Conservation (phyloP, 2,329 filamentous ascomycete species). For the Pseudogymnoascus sp. region DNA sequence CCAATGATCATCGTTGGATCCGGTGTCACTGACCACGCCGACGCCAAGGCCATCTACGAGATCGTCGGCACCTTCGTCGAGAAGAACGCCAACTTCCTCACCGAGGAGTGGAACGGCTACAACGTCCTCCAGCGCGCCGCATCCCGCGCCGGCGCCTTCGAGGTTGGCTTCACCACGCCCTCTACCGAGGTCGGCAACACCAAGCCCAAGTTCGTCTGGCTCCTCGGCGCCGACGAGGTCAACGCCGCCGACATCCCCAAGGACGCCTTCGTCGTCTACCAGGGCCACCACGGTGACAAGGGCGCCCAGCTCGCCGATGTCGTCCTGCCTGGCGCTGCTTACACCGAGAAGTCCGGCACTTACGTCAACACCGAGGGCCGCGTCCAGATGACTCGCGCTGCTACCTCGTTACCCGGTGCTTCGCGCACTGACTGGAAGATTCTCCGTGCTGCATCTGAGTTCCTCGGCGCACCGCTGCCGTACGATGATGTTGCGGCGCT, state of each 20-base stretch:
- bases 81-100: conserved; percentile 88
- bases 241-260: conserved; percentile 80
- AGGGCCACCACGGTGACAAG: conserved; percentile 93
- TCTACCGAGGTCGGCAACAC: conserved; percentile 74
- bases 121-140: conserved; percentile 92
- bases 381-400: conserved; percentile 86
- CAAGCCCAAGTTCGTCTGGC: conserved; percentile 91
- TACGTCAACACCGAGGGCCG: conserved; percentile 98
- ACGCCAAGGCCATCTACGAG: conserved; percentile 91
- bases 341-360: conserved; percentile 93
- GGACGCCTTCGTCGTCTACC: conserved; percentile 94
- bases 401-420: conserved; percentile 80
- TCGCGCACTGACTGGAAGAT: conserved; percentile 99
- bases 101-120: conserved; percentile 91
- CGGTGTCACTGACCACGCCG: conserved; percentile 80
- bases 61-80: conserved; percentile 83
- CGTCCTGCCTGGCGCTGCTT: conserved; percentile 86
- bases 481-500: conserved; percentile 90
- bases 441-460: conserved; percentile 84
- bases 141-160: conserved; percentile 86
- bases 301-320: conserved; percentile 91
- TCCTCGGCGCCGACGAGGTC: conserved; percentile 91
- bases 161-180: conserved; percentile 87
- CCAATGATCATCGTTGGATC: conserved; percentile 97
- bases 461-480: conserved; percentile 75